These are phyloP conservation scores for Macaranga tanarius DNA, from an alignment of 441 rosid genomes.

Conservation along the genomic window DNA sequence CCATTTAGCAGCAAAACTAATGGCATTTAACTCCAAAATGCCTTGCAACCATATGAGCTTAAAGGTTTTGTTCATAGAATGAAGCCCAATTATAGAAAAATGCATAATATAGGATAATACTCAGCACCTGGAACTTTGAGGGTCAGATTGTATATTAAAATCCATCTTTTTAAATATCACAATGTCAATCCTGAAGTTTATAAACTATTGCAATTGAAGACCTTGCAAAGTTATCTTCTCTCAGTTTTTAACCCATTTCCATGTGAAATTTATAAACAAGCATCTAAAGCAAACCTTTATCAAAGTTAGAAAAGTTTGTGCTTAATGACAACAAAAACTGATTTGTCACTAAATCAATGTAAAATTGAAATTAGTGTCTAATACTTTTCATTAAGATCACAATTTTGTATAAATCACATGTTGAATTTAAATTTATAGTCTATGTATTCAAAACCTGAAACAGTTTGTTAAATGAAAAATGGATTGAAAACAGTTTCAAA, in stretches of 20 bases:
- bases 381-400: not conserved
- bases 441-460: not conserved
- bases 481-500: not conserved
- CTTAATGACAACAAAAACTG: not conserved
- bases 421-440: not conserved
- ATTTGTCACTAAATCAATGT: not conserved
- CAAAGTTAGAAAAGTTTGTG: not conserved
- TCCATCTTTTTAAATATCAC: not conserved
- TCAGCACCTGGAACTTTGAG: not conserved
- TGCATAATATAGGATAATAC: not conserved
- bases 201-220: not conserved
- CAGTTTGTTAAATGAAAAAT: not conserved
- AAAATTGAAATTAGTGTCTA: not conserved
- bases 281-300: not conserved
- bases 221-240: not conserved
- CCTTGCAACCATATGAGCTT: not conserved
- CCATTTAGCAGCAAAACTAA: conserved; percentile 5
- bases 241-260: not conserved
- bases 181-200: not conserved
- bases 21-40: not conserved
- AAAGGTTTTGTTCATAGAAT: not conserved
- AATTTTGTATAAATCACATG: not conserved
- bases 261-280: no score
- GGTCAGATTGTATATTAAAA: not conserved
- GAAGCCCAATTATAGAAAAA: not conserved